These are phyloP conservation scores for Aspergillus sp. DNA, from an alignment of 2,329 filamentous ascomycete genomes.

Conservation along the genomic window DNA sequence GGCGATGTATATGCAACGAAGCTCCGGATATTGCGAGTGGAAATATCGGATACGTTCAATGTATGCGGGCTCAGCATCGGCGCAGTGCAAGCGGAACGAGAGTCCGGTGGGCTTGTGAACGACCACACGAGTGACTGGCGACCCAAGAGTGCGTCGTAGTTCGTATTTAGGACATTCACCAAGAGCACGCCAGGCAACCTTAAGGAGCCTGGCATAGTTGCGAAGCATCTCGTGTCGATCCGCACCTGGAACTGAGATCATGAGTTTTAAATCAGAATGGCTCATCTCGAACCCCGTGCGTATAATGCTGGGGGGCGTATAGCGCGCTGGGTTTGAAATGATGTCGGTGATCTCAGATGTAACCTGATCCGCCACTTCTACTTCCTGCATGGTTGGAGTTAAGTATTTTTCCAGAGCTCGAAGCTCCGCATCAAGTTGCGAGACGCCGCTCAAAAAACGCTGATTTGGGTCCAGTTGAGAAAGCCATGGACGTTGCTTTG, in stretches of 20 bases:
- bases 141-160: constrained; percentile 19
- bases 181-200: constrained; percentile 23
- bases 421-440: constrained; percentile 48
- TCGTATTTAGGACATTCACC: constrained; percentile 20
- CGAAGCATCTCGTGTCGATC: constrained; percentile 32
- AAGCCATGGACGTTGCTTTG: constrained; percentile 36
- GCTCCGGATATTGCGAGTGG: constrained; percentile 49
- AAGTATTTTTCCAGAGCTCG: constrained; percentile 46
- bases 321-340: constrained; percentile 29
- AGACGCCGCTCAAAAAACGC: constrained; percentile 20
- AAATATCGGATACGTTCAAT: constrained; percentile 48
- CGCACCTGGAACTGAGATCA: constrained; percentile 32
- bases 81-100: constrained; percentile 52
- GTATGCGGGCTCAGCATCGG: constrained; percentile 39
- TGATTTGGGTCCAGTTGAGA: constrained; percentile 17
- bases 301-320: constrained; percentile 54
- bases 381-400: constrained; percentile 45
- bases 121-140: constrained; percentile 32
- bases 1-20: constrained; percentile 51
- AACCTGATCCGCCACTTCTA: constrained; percentile 26
- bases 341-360: constrained; percentile 27
- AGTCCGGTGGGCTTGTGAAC: constrained; percentile 51
- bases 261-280: constrained; percentile 57
- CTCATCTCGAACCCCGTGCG: constrained; percentile 52
- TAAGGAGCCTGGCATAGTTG: constrained; percentile 24